phyloP scores from a whole-genome alignment of 108 stramenopile species.

The Cyclotella cryptica region DNA sequence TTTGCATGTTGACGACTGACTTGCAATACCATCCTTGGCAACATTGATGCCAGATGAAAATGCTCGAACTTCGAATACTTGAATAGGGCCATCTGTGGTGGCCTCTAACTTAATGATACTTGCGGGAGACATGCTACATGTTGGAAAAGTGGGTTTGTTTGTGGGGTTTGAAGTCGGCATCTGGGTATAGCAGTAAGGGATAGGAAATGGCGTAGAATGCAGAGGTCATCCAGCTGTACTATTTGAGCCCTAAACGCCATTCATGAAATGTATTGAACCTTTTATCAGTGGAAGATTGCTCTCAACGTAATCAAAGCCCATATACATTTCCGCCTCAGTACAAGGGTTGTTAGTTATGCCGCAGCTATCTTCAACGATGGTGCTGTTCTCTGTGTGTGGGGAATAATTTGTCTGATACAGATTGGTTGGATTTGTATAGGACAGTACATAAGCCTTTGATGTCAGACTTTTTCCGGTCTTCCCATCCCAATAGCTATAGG shows the following conservation, averaged over 20 bases:
- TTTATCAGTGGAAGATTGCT: too few species aligned
- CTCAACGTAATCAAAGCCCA: too few species aligned
- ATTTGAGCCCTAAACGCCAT: too few species aligned
- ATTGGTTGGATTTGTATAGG: conserved; percentile 3
- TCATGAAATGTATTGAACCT: too few species aligned
- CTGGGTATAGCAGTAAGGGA: too few species aligned
- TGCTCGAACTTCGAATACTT: not conserved
- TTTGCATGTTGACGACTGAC: not conserved
- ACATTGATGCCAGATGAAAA: conserved; percentile 1
- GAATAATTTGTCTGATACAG: not conserved
- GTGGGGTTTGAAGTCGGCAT: too few species aligned
- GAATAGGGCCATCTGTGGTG: not conserved
- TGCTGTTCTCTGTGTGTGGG: not conserved
- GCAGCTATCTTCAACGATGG: not conserved
- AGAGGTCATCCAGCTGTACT: too few species aligned
- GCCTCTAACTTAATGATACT: not conserved
- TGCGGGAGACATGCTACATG: too few species aligned
- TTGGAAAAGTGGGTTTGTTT: too few species aligned
- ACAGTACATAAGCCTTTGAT: not conserved
- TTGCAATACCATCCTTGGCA: not conserved
- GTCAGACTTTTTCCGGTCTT: not conserved
- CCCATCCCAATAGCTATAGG: conserved; percentile 1
- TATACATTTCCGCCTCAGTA: not conserved
- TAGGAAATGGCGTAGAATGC: too few species aligned
- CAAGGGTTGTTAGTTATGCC: not conserved